Evolutionary conservation across 192 early-diverging fungal genomes (phyloP).

Genomic region (Podila minutissima): DNA sequence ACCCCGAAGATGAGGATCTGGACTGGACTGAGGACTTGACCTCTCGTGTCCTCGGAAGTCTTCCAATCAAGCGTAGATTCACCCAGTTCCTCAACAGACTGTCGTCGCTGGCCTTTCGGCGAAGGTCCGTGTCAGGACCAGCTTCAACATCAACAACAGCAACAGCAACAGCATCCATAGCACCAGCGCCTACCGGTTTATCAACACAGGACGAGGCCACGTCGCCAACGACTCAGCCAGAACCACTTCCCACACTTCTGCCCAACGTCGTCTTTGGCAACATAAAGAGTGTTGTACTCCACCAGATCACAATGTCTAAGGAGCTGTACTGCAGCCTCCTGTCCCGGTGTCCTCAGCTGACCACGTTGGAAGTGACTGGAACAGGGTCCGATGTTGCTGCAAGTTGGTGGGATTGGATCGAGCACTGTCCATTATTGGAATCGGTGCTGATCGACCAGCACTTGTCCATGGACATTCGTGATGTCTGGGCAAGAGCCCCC

Average conservation of each 20-base stretch:
- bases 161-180: background rate
- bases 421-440: background rate
- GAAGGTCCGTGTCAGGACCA: background rate
- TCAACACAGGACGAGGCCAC: background rate
- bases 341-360: background rate
- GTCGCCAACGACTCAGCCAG: background rate
- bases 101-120: background rate
- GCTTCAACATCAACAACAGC: background rate
- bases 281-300: background rate
- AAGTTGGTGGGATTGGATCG: constrained; percentile 1
- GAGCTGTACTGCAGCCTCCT: background rate
- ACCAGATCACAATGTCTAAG: background rate
- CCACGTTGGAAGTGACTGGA: background rate
- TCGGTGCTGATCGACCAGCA: background rate
- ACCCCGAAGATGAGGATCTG: background rate
- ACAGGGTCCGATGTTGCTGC: background rate
- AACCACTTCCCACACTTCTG: background rate
- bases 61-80: background rate
- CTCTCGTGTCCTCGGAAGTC: too few species aligned
- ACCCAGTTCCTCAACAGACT: background rate
- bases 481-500: background rate
- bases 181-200: background rate
- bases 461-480: background rate
- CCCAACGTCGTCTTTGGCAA: background rate
- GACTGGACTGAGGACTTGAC: background rate